These are phyloP conservation scores for Leucocoprinus birnbaumii DNA, from an alignment of 768 basidiomycete genomes.

Conservation along the genomic window DNA sequence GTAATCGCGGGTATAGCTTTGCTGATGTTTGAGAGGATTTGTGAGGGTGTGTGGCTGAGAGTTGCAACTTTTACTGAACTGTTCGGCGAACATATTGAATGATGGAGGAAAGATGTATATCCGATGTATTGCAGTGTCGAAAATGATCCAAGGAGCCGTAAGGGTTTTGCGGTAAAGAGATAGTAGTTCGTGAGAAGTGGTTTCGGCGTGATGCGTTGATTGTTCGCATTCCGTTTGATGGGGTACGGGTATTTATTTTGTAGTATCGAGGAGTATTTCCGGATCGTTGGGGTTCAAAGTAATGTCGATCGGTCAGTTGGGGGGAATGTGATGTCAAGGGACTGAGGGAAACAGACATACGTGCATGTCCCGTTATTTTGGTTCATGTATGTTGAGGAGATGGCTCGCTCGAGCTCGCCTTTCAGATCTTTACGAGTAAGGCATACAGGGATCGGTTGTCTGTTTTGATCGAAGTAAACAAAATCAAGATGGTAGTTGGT, in stretches of 20 bases:
- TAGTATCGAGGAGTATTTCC: neutral
- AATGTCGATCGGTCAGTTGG: neutral
- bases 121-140: neutral
- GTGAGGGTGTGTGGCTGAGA: conserved; percentile 66
- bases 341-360: conserved; percentile 43
- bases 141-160: neutral
- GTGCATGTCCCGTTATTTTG: conserved; percentile 92
- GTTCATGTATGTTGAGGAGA: conserved; percentile 94
- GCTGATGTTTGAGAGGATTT: conserved; percentile 78
- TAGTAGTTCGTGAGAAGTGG: neutral
- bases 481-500: neutral
- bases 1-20: conserved; percentile 75
- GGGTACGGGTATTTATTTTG: neutral
- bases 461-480: conserved; percentile 27
- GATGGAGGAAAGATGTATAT: neutral
- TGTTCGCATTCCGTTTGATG: no score
- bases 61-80: conserved; percentile 86
- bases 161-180: neutral
- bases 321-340: neutral
- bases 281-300: neutral
- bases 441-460: conserved; percentile 95
- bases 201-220: no score
- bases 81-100: neutral
- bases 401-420: conserved; percentile 86
- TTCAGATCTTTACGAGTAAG: conserved; percentile 88